Base-by-base conservation (phyloP, 192 early-diverging fungal genomes). In the Jimgerdemannia lactiflua region DNA sequence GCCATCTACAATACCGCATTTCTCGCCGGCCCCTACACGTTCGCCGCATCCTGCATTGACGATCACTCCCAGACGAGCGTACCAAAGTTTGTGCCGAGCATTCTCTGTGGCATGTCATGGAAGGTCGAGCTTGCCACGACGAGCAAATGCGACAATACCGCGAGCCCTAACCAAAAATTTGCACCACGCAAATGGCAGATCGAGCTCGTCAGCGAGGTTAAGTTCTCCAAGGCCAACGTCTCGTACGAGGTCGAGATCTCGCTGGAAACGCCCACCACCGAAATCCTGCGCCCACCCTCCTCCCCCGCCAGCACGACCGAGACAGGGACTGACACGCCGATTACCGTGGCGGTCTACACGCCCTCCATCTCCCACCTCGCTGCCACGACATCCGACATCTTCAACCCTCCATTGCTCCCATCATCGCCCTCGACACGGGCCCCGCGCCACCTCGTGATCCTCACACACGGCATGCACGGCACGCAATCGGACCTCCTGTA, bases 401-500 rank as follows among this genome's bases (percentile, higher is more conserved):
- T 41, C 78, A 74, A 65, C 77, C 77, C 11, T 70, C 80, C 4
- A 65, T 66, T 20, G 69, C 69, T 41, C 76, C 80, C n/a, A 18
- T 72, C 11, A 41, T 64, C 29, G 42, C 44, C 63, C 4, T 3
- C 9, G 19, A 59, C 49, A 10, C 17, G 14, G 65, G 71, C 6
- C 41, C 42, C 4, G 44, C 11, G n/a, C 63, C 84, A 86, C 54
- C 65, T 86, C 19, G 78, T 86, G 0, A 19, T 86, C 3, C 43
- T 86, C 67, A 86, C 84, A 10, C 84, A 86, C 71, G 84, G 84
- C 10, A 64, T 86, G 7, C 73, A 83, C 65, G 84, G 84, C 7
- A 73, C 75, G 19, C 74, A 76, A 71, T 67, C 82, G 19, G 84
- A 86, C 70, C 39, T 81, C 78, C 74, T 83, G 20, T 86, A 83